Evolutionary conservation across 495 filamentous ascomycete species (phyloP), one percentile per base, ranked within the genome.

Genomic region (Cercophora scortea): DNA sequence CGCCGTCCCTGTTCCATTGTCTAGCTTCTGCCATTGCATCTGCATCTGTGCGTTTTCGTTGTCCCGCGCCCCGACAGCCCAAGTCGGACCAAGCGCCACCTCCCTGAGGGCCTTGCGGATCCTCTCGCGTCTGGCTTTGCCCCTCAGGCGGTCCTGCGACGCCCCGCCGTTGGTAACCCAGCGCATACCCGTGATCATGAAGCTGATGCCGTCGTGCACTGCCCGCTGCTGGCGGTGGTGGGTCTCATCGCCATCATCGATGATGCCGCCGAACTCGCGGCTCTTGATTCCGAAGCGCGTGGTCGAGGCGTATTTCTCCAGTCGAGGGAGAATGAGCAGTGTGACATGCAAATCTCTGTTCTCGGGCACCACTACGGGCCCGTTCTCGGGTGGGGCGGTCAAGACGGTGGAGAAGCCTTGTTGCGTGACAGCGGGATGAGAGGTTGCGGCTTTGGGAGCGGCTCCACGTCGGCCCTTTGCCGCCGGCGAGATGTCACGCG

Each of bases 151-250:
- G 52, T 70, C 65, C 69, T 87, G 81, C 9, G 83, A 81, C 25
- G 82, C 80, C 0, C 77, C 84, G 9, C 79, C 89, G 53, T 95
- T 86, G 12, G 87, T 86, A 2, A 77, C 69, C 85, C 88, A 97
- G 32, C 87, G 80, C 13, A 95, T 73, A 32, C 81, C 77, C 42
- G 80, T 71, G 16, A 98, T 79, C 70, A 83, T 89, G 70, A 89
- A 97, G 61, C 89, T 95, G 72, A 94, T 79, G 1, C 93, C 93
- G 52, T 95, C 89, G 59, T 96, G 91, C 8, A 64, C 53, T 19
- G 68, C 62, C n/a, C 61, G 68, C 43, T 57, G 18, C 55, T 63
- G 53, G 6, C 47, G 15, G 19, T 12, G 8, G 6, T 9, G 1
- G 25, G 49, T 9, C 25, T 60, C 57, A n/a, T 46, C 62, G 49